Percentiles rank a stretch among this genome's conserved stretches.
These are phyloP conservation scores for Tillandsia leiboldiana DNA, from an alignment of 176 grass and related monocot genomes.

Conservation along the genomic window DNA sequence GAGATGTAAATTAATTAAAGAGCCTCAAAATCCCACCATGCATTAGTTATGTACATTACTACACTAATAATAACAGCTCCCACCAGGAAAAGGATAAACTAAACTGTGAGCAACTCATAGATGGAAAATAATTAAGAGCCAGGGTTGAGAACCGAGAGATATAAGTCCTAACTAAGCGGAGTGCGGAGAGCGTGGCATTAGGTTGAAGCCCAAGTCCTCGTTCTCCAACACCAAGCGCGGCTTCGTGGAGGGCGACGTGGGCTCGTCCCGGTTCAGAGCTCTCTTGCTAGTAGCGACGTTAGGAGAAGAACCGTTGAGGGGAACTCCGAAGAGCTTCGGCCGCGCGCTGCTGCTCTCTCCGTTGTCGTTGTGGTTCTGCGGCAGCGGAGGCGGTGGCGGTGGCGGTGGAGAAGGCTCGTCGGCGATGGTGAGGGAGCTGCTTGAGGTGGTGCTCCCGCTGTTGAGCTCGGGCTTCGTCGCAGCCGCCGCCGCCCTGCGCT, in stretches of 20 bases:
- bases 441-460: slow-evolving; percentile 83
- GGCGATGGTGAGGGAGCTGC: slow-evolving; percentile 90
- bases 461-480: slow-evolving; percentile 20
- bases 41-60: slow-evolving; percentile 6
- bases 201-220: slow-evolving; percentile 42
- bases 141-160: not conserved
- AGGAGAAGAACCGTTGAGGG: slow-evolving; percentile 16
- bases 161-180: not conserved
- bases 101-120: no score
- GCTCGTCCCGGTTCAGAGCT: slow-evolving; percentile 19
- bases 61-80: not conserved
- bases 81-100: not conserved
- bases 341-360: slow-evolving; percentile 37
- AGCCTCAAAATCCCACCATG: not conserved
- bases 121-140: not conserved
- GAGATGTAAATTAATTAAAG: not conserved
- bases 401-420: slow-evolving; percentile 54
- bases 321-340: slow-evolving; percentile 76
- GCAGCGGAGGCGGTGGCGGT: not conserved
- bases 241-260: slow-evolving; percentile 49
- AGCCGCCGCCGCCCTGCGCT: not conserved
- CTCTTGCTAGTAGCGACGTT: slow-evolving; percentile 36
- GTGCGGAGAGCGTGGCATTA: slow-evolving; percentile 24
- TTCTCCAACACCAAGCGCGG: slow-evolving; percentile 35
- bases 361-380: slow-evolving; percentile 13